Base-by-base conservation (phyloP, 148 eudicot genomes). In the Camellia granthamiana region DNA sequence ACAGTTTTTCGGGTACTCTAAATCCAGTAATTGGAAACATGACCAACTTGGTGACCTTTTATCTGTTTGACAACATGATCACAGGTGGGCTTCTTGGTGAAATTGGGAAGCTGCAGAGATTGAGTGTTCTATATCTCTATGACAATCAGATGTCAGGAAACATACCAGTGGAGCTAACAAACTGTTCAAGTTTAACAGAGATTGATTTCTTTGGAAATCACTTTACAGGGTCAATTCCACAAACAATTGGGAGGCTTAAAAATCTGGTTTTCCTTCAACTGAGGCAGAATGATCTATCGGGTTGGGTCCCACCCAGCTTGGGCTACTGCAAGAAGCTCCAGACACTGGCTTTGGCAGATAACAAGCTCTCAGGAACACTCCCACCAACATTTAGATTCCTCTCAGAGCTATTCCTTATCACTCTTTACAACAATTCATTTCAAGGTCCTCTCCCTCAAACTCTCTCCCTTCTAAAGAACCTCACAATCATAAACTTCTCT, bases 401-500 rank as follows among this genome's bases (percentile, higher is more conserved):
- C 43, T 84, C 97, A 3, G 91, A 91, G 75, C 80, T 94, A 30
- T 82, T 56, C 81, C 90, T 92, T 69, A 62, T 94, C 46, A 88
- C 92, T 69, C 94, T 94, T 54, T 94, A 94, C 93, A 94, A 94
- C 83, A 94, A 94, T 77, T 91, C 98, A 30, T 81, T 94, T 64
- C 86, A 84, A 84, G 98, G 97, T 69, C 95, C 94, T 55, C 81
- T 92, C 74, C 98, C 98, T 8, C 84, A 89, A 78, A 86, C 91
- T 46, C 85, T 92, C 15, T 84, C 75, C 82, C 87, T 69, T 55
- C 83, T 94, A 75, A 91, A 89, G 71, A 92, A 88, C 67, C 89
- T 91, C 56, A 83, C 77, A n/a, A 92, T 90, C 75, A 88, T 94
- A 70, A 94, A 94, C 76, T 74, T 94, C 7, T 94, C 98, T 19